Percentiles rank a stretch among this genome's conserved stretches.
Conservation (phyloP, 1,139 yeast species). For the Citeromyces siamensis region DNA sequence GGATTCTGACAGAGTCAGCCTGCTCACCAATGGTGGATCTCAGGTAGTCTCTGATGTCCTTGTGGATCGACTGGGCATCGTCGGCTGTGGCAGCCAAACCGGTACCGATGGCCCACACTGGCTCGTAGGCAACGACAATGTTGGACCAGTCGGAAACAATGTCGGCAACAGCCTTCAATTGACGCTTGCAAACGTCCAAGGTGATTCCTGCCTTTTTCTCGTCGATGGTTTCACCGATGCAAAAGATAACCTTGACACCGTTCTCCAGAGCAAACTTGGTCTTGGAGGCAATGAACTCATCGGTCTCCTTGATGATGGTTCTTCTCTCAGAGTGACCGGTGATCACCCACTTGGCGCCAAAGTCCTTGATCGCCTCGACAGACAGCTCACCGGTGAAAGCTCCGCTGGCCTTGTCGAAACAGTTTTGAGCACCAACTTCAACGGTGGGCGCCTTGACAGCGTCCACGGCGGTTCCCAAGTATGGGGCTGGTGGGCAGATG, state of each 20-base stretch:
- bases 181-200: conserved; percentile 77
- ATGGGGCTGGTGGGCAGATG: conserved; percentile 93
- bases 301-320: conserved; percentile 81
- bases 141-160: conserved; percentile 78
- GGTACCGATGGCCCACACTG: conserved; percentile 99
- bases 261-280: conserved; percentile 86
- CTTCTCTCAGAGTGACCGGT: conserved; percentile 99
- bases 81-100: conserved; percentile 98
- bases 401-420: conserved; percentile 79
- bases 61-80: conserved; percentile 94
- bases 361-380: conserved; percentile 79
- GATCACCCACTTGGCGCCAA: conserved; percentile 90
- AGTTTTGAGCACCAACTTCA: conserved; percentile 81
- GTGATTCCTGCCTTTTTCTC: conserved; percentile 88
- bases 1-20: conserved; percentile 75
- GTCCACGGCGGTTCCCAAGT: conserved; percentile 66
- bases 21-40: conserved; percentile 64
- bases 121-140: conserved; percentile 96
- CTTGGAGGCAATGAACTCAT: conserved; percentile 89
- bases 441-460: conserved; percentile 63
- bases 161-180: conserved; percentile 80
- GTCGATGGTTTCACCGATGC: conserved; percentile 95
- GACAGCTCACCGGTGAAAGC: conserved; percentile 98
- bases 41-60: conserved; percentile 75
- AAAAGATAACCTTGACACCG: conserved; percentile 82